Base-by-base conservation (phyloP, 2,329 filamentous ascomycete genomes). In the Delphinella strobiligena region DNA sequence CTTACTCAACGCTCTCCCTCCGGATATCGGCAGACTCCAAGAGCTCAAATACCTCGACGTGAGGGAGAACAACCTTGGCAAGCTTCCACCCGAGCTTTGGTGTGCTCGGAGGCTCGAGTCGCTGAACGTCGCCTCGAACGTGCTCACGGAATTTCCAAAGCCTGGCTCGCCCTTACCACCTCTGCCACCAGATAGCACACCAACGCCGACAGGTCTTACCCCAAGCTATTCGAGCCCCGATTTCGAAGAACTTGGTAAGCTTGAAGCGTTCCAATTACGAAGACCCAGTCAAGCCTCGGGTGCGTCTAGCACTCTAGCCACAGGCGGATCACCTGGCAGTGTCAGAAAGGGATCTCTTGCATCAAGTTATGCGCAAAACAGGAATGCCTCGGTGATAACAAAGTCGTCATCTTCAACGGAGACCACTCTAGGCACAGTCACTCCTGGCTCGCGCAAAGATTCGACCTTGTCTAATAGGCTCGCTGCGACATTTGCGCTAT, bases 111-210 rank as follows among this genome's bases (percentile, higher is more conserved):
- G 82, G 55, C 63, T 98, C 40, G 88, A 96, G 60, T 89, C 82
- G 0, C 72, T 98, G 43, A 98, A 98, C 51, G 80, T 93, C 10
- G 96, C 89, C 1, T 95, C 91, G 9, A 98, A 98, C 51, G 80
- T 96, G 5, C 69, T 98, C 15, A 82, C 88, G 37, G 78, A 75
- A 31, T 96, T 98, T 55, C 91, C 91, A 1, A 95, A 93, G 55
- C 85, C 85, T 16, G 68, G 69, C 34, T 61, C 79, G 2, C 81
- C 81, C 7, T 77, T 84, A 35, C 56, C 59, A 44, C 43, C 54
- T 5, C 39, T 58, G 16, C 48, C 49, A 12, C 36, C 34, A 8
- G 58, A 63, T 19, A 27, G 53, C 49, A 44, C 60, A 49, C 63
- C 50, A 58, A 45, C 50, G 2, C 47, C 51, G 1, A 47, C 35